Evolutionary conservation across 768 basidiomycete genomes (phyloP).

Genomic region (Lactarius hatsudake): DNA sequence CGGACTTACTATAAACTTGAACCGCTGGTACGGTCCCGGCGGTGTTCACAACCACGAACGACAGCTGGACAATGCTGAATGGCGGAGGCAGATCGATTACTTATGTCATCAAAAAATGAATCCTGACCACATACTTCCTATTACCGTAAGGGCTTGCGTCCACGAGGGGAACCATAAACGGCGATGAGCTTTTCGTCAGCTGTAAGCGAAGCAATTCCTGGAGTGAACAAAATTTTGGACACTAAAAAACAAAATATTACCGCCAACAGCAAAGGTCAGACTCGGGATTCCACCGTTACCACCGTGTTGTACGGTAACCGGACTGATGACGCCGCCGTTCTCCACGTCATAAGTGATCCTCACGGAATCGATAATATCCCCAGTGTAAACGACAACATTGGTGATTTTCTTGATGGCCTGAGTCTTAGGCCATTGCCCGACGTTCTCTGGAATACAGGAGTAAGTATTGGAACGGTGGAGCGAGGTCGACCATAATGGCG

Average conservation of each 20-base stretch:
- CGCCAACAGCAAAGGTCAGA: background rate
- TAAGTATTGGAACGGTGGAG: background rate
- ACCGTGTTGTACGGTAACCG: background rate
- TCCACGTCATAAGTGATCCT: background rate
- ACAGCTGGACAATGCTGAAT: no score
- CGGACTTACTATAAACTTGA: no score
- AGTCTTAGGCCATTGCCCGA: background rate
- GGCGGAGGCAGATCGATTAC: no score
- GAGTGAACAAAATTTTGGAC: no score
- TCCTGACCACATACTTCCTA: no score
- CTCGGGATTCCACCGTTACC: background rate
- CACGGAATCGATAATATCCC: background rate
- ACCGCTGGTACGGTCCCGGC: no score
- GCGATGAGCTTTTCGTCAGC: no score
- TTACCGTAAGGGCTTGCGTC: no score
- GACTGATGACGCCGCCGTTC: background rate
- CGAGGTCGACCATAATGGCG: background rate
- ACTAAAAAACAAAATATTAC: background rate
- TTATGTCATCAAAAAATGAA: no score
- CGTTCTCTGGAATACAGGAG: background rate
- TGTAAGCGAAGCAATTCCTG: no score
- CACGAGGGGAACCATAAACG: no score
- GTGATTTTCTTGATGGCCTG: background rate
- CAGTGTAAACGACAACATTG: background rate
- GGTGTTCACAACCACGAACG: no score